Conservation (phyloP, 306 rosid species). For the Cicer arietinum region DNA sequence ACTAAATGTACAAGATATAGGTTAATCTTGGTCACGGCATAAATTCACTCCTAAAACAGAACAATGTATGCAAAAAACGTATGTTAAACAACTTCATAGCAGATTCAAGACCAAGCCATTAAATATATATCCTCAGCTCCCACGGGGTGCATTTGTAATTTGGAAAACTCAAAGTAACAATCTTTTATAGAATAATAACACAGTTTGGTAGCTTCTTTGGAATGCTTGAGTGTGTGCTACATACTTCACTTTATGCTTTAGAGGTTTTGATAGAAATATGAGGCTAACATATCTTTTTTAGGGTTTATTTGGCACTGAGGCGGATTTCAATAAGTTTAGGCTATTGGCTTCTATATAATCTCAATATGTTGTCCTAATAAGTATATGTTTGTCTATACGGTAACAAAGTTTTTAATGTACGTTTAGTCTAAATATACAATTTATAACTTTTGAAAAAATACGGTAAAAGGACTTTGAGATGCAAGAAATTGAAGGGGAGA, state of each 20-base stretch:
- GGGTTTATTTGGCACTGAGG: constrained; percentile 8
- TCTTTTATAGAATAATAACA: not conserved
- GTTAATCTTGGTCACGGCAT: not conserved
- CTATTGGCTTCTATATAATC: not conserved
- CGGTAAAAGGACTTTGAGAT: too few relatives aligned
- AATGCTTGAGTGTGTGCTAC: not conserved
- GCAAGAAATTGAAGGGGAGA: too few relatives aligned
- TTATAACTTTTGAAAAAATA: too few relatives aligned
- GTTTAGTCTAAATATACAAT: too few relatives aligned
- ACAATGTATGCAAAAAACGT: not conserved
- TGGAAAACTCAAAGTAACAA: not conserved
- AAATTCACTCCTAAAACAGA: constrained; percentile 12
- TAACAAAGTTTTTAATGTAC: too few relatives aligned
- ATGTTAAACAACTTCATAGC: not conserved
- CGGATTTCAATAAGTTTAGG: not conserved
- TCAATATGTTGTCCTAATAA: not conserved
- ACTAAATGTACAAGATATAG: too few relatives aligned
- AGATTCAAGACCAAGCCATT: not conserved
- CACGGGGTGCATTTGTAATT: not conserved
- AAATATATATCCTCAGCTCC: not conserved
- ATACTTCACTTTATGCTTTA: not conserved
- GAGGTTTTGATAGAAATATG: not conserved
- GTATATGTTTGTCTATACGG: too few relatives aligned
- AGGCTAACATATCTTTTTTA: not conserved
- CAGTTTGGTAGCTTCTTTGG: not conserved